Evolutionary conservation across 257 asterid genomes (phyloP), one percentile per base, ranked within the genome.

Genomic region (Misopates orontium): DNA sequence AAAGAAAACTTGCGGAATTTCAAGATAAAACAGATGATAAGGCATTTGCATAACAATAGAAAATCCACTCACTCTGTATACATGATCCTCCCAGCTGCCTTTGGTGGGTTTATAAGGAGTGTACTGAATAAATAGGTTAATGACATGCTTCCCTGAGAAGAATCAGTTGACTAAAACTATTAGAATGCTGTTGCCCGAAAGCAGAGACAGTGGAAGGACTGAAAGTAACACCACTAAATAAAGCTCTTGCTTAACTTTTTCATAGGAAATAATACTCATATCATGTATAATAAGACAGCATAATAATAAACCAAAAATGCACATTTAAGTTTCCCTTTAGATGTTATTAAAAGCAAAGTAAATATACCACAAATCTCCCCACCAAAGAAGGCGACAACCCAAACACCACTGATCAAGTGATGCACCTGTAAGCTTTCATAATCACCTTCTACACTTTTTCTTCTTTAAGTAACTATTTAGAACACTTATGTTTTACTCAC

Each of bases 1-100:
- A 22, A 52, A 39, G 39, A 56, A 60, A 21, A 56, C 28, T 18
- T 1, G 24, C 62, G 36, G 21, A 42, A 64, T 40, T 40, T 16
- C 49, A 18, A 72, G 24, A 40, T 20, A 55, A 58, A 51, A 60
- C 19, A 59, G 64, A 61, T 40, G 68, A 69, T 55, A 36, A 17
- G 6, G 56, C 4, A 48, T 20, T 15, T 60, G 61, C 8, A 50
- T 19, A 58, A 59, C 36, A 24, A 60, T 31, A 31, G 47, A 56
- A 42, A 58, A 23, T 55, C 48, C n/a, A 81, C 91, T 82, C 72
- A 90, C 98, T 77, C 97, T 82, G 70, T 93, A 93, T 56, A 54
- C 80, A 71, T 95, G 84, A 75, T 93, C 91, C 45, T 80, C 94
- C 97, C 97, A 93, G 87, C 99, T 84, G 54, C 99, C 99, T 45